These are phyloP conservation scores for Vicia villosa DNA, from an alignment of 306 rosid genomes.

Conservation along the genomic window DNA sequence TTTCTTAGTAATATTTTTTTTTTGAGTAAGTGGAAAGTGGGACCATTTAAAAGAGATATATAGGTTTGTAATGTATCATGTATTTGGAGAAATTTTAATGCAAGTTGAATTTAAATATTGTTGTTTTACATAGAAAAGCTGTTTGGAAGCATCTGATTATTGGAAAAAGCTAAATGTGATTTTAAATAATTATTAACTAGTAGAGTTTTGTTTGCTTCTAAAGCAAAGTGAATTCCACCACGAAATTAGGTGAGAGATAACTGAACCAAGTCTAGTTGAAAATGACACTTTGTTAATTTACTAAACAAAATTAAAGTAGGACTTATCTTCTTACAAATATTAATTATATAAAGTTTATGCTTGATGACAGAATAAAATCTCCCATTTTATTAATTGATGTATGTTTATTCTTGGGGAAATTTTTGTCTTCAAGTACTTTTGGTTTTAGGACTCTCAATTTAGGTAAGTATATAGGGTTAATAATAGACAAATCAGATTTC, in stretches of 20 bases:
- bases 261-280: constrained; percentile 31
- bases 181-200: constrained; percentile 24
- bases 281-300: constrained; percentile 33
- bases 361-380: constrained; percentile 24
- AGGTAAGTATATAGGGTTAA: too few relatives aligned
- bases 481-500: too few relatives aligned
- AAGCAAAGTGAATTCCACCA: constrained; percentile 43
- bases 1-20: constrained; percentile 34
- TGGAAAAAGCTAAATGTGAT: constrained; percentile 34
- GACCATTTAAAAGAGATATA: constrained; percentile 49
- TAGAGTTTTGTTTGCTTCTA: constrained; percentile 40
- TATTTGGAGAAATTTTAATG: constrained; percentile 49
- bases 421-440: too few relatives aligned
- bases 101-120: constrained; percentile 62
- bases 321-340: constrained; percentile 35
- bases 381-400: background rate
- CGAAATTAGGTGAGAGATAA: constrained; percentile 38
- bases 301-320: constrained; percentile 1
- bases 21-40: constrained; percentile 60
- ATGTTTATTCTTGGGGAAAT: background rate
- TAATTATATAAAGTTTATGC: constrained; percentile 15
- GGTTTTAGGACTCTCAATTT: too few relatives aligned
- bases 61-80: constrained; percentile 47
- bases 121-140: constrained; percentile 52
- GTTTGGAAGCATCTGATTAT: constrained; percentile 55